Evolutionary conservation across 2,329 filamentous ascomycete genomes (phyloP).

Genomic region (Stachybotrys echinatus): DNA sequence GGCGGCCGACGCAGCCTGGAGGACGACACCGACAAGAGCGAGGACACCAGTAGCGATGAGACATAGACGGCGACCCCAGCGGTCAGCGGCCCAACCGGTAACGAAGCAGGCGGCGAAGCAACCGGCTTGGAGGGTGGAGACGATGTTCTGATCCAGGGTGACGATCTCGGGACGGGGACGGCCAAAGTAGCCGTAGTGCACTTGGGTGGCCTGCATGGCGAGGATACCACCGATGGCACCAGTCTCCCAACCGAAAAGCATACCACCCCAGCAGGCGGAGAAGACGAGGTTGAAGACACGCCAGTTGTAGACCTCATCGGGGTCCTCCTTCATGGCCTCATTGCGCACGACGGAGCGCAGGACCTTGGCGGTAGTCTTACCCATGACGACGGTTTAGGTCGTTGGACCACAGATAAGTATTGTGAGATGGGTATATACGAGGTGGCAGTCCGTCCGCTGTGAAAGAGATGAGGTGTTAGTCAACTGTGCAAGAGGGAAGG

Average conservation of each 20-base stretch:
- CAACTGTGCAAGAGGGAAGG: no score
- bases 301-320: constrained; percentile 65
- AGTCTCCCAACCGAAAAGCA: constrained; percentile 47
- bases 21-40: constrained; percentile 55
- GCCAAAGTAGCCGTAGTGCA: constrained; percentile 29
- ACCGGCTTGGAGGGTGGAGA: constrained; percentile 65
- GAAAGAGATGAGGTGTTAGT: neutral
- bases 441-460: no score
- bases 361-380: constrained; percentile 30
- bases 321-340: constrained; percentile 65
- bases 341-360: constrained; percentile 58
- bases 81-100: constrained; percentile 48
- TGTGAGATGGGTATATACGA: no score
- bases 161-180: constrained; percentile 27
- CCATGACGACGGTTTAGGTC: constrained; percentile 26
- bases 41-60: constrained; percentile 53
- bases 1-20: constrained; percentile 54
- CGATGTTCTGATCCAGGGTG: constrained; percentile 59
- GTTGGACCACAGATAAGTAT: no score
- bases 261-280: constrained; percentile 63
- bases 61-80: constrained; percentile 47
- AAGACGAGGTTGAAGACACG: constrained; percentile 59
- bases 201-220: constrained; percentile 52
- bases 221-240: constrained; percentile 65
- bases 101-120: constrained; percentile 60